phyloP scores from a whole-genome alignment of 345 rosid species.

The Citrus reticulata region DNA sequence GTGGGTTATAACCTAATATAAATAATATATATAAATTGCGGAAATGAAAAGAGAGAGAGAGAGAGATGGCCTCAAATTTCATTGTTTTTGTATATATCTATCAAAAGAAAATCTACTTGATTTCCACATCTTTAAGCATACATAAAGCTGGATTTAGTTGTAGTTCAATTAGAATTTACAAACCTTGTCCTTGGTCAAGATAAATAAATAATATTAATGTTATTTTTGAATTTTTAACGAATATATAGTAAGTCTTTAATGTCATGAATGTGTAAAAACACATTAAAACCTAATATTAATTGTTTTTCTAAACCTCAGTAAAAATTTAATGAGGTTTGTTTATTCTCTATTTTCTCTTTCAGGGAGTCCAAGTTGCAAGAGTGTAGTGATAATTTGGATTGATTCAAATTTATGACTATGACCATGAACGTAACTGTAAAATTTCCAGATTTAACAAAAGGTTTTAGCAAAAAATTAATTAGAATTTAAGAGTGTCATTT shows the following conservation, averaged over 20 bases:
- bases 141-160: neutral
- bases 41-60: too few relatives aligned
- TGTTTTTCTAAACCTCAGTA: neutral
- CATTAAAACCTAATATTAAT: neutral
- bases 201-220: neutral
- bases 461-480: slow-evolving; percentile 10
- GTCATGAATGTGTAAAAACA: neutral
- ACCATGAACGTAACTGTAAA: slow-evolving; percentile 5
- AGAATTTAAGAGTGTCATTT: slow-evolving; percentile 8
- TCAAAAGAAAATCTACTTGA: too few relatives aligned
- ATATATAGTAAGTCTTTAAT: neutral
- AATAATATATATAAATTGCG: too few relatives aligned
- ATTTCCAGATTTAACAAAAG: neutral
- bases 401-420: neutral
- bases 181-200: neutral
- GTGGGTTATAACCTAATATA: too few relatives aligned
- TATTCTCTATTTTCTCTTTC: neutral
- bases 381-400: neutral
- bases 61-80: too few relatives aligned
- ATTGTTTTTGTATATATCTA: too few relatives aligned
- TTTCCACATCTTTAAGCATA: too few relatives aligned
- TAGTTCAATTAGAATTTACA: neutral
- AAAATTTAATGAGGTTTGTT: neutral
- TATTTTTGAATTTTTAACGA: neutral
- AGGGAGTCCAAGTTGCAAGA: neutral